Evolutionary conservation across 2,329 filamentous ascomycete genomes (phyloP).

Genomic region (Tolypocladium amazonense): DNA sequence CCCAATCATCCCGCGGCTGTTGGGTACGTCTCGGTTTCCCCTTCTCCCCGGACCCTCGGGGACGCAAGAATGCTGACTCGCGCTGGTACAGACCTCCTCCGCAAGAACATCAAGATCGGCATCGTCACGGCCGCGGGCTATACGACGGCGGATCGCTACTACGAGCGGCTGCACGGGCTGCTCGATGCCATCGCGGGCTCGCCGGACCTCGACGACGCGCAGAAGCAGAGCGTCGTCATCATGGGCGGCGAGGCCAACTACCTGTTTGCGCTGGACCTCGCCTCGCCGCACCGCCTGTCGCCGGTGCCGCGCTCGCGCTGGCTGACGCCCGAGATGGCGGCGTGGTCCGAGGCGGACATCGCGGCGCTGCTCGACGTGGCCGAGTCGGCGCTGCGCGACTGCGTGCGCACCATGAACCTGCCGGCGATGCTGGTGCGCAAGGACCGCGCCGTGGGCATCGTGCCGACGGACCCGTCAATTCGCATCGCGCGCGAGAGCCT

Average conservation of each 20-base stretch:
- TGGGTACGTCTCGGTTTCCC: conserved; percentile 24
- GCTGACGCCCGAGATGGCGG: conserved; percentile 68
- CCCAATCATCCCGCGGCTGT: conserved; percentile 59
- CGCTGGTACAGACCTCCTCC: conserved; percentile 49
- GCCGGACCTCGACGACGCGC: conserved; percentile 45
- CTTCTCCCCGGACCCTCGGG: background rate
- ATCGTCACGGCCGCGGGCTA: conserved; percentile 97
- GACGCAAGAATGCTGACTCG: background rate
- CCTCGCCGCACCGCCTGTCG: conserved; percentile 54
- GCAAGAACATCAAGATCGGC: conserved; percentile 70
- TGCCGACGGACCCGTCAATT: conserved; percentile 46
- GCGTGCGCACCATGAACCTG: conserved; percentile 67
- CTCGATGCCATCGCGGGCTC: conserved; percentile 64
- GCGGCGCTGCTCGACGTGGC: conserved; percentile 76
- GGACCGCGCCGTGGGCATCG: conserved; percentile 73
- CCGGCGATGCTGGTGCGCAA: conserved; percentile 77
- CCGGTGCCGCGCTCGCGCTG: conserved; percentile 57
- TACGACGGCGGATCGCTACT: conserved; percentile 77
- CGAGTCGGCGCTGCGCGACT: conserved; percentile 73
- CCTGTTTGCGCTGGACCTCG: conserved; percentile 67
- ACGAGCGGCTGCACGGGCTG: conserved; percentile 75
- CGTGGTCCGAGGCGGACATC: conserved; percentile 71
- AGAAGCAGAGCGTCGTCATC: conserved; percentile 74
- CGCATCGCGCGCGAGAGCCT: conserved; percentile 79
- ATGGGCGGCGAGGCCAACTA: conserved; percentile 97